Evolutionary conservation across 2,329 filamentous ascomycete species (phyloP).

Genomic region (Penicillium sp.): DNA sequence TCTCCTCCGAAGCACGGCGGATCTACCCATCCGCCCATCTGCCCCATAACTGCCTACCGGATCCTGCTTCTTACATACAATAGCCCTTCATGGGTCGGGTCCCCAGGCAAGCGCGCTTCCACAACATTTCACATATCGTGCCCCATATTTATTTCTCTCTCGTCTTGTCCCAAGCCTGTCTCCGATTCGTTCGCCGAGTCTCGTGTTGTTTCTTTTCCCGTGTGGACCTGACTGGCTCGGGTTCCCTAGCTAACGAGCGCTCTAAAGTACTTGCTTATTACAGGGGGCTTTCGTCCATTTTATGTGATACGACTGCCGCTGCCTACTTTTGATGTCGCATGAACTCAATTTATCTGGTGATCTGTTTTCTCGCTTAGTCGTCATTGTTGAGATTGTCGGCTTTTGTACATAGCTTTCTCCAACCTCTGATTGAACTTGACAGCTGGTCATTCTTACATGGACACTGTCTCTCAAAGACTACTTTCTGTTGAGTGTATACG

Average conservation of each 20-base stretch:
- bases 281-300: constrained; percentile 14
- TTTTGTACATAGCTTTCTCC: constrained; percentile 6
- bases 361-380: not conserved
- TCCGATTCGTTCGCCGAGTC: constrained; percentile 16
- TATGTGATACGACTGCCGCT: constrained; percentile 18
- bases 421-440: not conserved
- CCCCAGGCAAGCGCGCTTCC: constrained; percentile 23
- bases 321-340: constrained; percentile 13
- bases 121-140: not conserved
- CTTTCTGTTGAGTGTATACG: not conserved
- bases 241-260: constrained; percentile 9
- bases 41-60: constrained; percentile 9
- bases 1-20: constrained; percentile 10
- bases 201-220: constrained; percentile 22
- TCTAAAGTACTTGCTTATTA: constrained; percentile 16
- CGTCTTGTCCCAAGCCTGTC: constrained; percentile 4
- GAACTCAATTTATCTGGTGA: constrained; percentile 15
- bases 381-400: constrained; percentile 5
- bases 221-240: constrained; percentile 34
- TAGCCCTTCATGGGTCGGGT: constrained; percentile 16
- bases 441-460: constrained; percentile 22
- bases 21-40: constrained; percentile 22
- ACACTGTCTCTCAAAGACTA: constrained; percentile 3
- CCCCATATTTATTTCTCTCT: constrained; percentile 11
- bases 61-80: constrained; percentile 14